These are phyloP conservation scores for Hypoxylon rubiginosum DNA, from an alignment of 2,329 filamentous ascomycete species.

Conservation along the genomic window DNA sequence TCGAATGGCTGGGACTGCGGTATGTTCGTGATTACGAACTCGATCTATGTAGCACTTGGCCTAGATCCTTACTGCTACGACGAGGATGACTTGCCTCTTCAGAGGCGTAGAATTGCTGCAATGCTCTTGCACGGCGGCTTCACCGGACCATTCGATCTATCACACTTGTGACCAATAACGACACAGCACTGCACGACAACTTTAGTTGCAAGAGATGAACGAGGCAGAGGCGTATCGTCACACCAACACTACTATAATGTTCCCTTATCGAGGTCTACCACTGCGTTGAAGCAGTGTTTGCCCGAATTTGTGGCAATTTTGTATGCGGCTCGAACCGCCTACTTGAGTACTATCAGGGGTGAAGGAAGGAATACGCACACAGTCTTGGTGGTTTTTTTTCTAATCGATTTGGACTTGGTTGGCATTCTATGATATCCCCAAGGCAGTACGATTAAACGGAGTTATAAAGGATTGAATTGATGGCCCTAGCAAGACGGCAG, in stretches of 20 bases:
- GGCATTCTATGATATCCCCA: slow-evolving; percentile 33
- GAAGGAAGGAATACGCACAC: background rate
- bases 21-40: slow-evolving; percentile 82
- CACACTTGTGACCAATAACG: slow-evolving; percentile 50
- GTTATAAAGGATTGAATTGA: slow-evolving; percentile 11
- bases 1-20: slow-evolving; percentile 80
- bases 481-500: background rate
- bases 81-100: slow-evolving; percentile 68
- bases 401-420: background rate
- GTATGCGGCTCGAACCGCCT: slow-evolving; percentile 4
- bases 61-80: slow-evolving; percentile 65
- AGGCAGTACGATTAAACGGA: slow-evolving; percentile 22
- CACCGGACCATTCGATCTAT: slow-evolving; percentile 68
- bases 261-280: background rate
- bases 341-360: background rate
- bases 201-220: background rate
- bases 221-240: background rate
- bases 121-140: slow-evolving; percentile 78
- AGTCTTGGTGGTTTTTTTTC: slow-evolving; percentile 6
- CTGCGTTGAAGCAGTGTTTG: slow-evolving; percentile 17
- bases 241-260: background rate
- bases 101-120: slow-evolving; percentile 73
- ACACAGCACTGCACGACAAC: slow-evolving; percentile 1
- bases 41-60: slow-evolving; percentile 71
- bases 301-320: slow-evolving; percentile 7